A percentile compares a stretch with the other conserved stretches of the same genome.
Conservation (phyloP, 495 filamentous ascomycete species). For the Oleoguttula mirabilis region DNA sequence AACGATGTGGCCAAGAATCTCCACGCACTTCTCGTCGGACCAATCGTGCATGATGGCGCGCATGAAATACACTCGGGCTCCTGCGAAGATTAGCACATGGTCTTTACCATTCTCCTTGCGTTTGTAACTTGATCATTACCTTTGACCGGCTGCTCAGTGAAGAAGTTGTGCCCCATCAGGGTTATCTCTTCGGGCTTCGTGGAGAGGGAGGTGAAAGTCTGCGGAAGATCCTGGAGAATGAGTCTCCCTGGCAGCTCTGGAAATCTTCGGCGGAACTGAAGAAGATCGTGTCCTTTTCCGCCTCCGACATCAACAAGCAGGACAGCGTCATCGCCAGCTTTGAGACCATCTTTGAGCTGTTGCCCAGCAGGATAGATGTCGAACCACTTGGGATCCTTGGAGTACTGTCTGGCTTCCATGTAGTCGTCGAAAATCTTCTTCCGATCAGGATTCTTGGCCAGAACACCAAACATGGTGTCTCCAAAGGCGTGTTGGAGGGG, state of each 20-base stretch:
- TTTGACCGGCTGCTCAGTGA: constrained; percentile 13
- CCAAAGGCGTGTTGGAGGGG: constrained; percentile 11
- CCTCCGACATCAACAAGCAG: constrained; percentile 14
- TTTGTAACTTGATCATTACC: not conserved
- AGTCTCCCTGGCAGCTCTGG: constrained; percentile 1
- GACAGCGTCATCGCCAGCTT: not conserved
- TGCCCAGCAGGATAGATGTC: constrained; percentile 9
- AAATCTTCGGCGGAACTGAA: constrained; percentile 2
- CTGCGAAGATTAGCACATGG: constrained; percentile 1
- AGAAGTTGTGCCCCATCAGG: constrained; percentile 12
- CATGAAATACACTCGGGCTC: constrained; percentile 15
- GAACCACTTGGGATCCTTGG: constrained; percentile 4
- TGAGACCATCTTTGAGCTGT: not conserved
- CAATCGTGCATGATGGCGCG: constrained; percentile 17
- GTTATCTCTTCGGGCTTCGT: constrained; percentile 1
- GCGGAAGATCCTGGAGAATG: constrained; percentile 13
- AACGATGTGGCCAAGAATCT: constrained; percentile 5
- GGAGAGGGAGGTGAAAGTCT: not conserved
- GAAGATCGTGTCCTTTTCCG: constrained; percentile 10
- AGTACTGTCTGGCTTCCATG: constrained; percentile 4
- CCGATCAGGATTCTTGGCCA: constrained; percentile 2
- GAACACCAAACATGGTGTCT: constrained; percentile 1
- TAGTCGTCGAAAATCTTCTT: constrained; percentile 8
- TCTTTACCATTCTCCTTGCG: not conserved
- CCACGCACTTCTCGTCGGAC: constrained; percentile 7